Conservation (phyloP, 2,329 filamentous ascomycete genomes). For the Penicillium sp. region DNA sequence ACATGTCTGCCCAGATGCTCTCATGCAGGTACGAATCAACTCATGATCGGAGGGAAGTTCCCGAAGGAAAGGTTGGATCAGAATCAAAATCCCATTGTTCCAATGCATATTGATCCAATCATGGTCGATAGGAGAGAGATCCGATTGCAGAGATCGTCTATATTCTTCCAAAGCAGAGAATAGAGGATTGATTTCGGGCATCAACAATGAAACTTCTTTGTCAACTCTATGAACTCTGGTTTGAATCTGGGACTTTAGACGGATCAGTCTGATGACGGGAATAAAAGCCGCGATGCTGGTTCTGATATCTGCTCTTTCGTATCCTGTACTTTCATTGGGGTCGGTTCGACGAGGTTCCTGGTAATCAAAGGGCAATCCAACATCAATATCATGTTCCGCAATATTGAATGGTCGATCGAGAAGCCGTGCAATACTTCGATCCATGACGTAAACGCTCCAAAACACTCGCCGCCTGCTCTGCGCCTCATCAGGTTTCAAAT, state of each 20-base stretch:
- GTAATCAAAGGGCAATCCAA: conserved; percentile 17
- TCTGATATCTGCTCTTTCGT: not conserved
- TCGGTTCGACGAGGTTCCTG: conserved; percentile 3
- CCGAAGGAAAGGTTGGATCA: conserved; percentile 17
- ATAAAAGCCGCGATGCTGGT: conserved; percentile 7
- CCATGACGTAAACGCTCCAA: conserved; percentile 32
- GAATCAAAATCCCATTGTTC: conserved; percentile 14
- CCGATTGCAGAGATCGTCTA: conserved; percentile 1
- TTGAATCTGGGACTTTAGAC: conserved; percentile 15
- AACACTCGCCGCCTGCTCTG: conserved; percentile 25
- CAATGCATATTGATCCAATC: conserved; percentile 23
- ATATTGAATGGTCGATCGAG: conserved; percentile 33
- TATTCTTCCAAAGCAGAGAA: conserved; percentile 14
- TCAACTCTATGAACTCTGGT: conserved; percentile 15
- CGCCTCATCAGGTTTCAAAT: conserved; percentile 9
- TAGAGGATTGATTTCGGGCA: conserved; percentile 10
- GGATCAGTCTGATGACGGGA: conserved; percentile 10
- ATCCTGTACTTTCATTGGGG: not conserved
- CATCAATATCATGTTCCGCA: conserved; percentile 32
- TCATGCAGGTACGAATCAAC: conserved; percentile 11
- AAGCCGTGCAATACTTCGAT: conserved; percentile 27
- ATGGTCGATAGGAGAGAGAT: conserved; percentile 8
- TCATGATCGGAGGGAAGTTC: conserved; percentile 8
- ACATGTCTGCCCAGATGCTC: conserved; percentile 18
- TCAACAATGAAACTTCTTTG: not conserved